A percentile compares a stretch with the other conserved stretches of the same genome.
Conservation (phyloP, 1,284 basidiomycete genomes). For the Sporisorium iseilematis-ciliati region DNA sequence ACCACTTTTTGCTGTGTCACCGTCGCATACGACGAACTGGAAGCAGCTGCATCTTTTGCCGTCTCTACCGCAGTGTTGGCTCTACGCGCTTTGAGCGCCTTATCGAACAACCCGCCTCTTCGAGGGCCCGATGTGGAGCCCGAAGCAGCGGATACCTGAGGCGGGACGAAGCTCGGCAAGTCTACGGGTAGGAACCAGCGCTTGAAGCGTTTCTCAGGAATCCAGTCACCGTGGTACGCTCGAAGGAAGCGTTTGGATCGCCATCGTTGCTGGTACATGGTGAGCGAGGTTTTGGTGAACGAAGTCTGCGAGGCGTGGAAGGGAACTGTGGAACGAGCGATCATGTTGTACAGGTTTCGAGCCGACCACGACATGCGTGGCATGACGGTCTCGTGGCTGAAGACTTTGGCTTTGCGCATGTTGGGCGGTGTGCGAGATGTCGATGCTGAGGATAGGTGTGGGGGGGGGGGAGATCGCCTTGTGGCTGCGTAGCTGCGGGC, state of each 20-base stretch:
- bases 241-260: slow-evolving; percentile 87
- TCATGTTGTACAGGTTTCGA: slow-evolving; percentile 82
- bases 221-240: slow-evolving; percentile 95
- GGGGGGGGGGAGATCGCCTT: background rate
- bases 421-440: slow-evolving; percentile 5
- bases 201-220: slow-evolving; percentile 92
- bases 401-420: slow-evolving; percentile 65
- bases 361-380: slow-evolving; percentile 76
- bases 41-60: slow-evolving; percentile 1
- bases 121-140: slow-evolving; percentile 34
- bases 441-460: background rate
- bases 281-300: slow-evolving; percentile 76
- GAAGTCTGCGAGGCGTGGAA: slow-evolving; percentile 71
- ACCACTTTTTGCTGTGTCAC: slow-evolving; percentile 40
- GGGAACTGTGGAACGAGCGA: slow-evolving; percentile 71
- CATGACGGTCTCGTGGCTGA: slow-evolving; percentile 61
- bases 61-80: slow-evolving; percentile 18
- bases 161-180: slow-evolving; percentile 80
- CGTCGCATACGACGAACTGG: slow-evolving; percentile 15
- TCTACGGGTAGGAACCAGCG: slow-evolving; percentile 91
- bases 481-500: background rate
- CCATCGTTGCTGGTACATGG: slow-evolving; percentile 94
- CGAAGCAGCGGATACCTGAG: slow-evolving; percentile 65
- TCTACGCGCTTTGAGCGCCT: slow-evolving; percentile 32
- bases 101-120: slow-evolving; percentile 37